Base-by-base conservation (phyloP, 2,329 filamentous ascomycete species). In the Annulohypoxylon truncatum region DNA sequence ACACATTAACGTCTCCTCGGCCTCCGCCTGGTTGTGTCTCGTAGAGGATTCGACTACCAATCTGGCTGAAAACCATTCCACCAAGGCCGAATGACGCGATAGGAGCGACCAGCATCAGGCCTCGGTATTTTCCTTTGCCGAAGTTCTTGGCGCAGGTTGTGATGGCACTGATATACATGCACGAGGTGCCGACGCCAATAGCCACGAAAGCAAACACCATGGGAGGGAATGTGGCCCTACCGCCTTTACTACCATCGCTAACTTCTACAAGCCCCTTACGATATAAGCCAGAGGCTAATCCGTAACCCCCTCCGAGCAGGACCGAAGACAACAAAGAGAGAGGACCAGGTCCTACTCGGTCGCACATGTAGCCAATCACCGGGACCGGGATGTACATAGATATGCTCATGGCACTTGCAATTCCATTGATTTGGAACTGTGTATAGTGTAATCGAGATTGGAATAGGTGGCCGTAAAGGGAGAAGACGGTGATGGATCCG, bases 81-180 rank as follows among this genome's bases (percentile, higher is more conserved):
- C 94, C 97, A 61, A 99, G 79, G 0, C 96, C 96, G 77, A 97
- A 97, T 5, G 92, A 91, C 0, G 96, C 93, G 77, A 98, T 97
- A 1, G 96, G 96, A 64, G 93, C 85, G 1, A 95, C 94, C 59
- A 99, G 84, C 65, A 96, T 95, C 53, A 99, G 82, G 0, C 96
- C 96, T 74, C 95, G 91, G 75, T 96, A 90, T 75, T 90, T 92
- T 3, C 94, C 93, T 66, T 91, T 89, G 51, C 94, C 94, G 80
- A 98, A 99, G 81, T 98, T 99, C 88, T 99, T 99, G 33, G 96
- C 96, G 76, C 94, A 97, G 0, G 95, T 97, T 5, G 95, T 95
- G n/a, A 99, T 91, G 1, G 93, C 91, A 53, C 90, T 87, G 60
- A 98, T 84, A 78, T 98, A 99, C 89, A 98, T 94, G 78, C 88